These are phyloP conservation scores for Carallia brachiata DNA, from an alignment of 345 rosid species.

Conservation along the genomic window DNA sequence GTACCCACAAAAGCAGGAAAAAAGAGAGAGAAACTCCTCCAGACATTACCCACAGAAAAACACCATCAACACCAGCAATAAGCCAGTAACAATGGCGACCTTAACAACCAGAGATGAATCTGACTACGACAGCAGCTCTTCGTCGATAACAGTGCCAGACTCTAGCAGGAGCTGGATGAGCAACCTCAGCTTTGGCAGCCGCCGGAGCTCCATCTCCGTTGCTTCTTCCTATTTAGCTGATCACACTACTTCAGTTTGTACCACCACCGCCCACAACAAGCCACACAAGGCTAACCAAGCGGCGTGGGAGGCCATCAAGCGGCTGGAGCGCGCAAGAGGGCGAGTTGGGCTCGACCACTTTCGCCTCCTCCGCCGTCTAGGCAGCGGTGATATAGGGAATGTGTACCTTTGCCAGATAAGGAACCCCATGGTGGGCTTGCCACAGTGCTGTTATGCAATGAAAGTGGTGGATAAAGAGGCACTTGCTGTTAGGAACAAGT, in stretches of 20 bases:
- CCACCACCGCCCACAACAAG: conserved; percentile 36
- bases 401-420: conserved; percentile 92
- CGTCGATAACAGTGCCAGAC: conserved; percentile 57
- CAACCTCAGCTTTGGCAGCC: conserved; percentile 78
- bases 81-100: conserved; percentile 41
- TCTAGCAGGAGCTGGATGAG: conserved; percentile 88
- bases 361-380: conserved; percentile 69
- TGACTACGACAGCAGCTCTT: conserved; percentile 60
- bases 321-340: conserved; percentile 49
- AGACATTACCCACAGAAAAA: not conserved
- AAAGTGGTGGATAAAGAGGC: conserved; percentile 94
- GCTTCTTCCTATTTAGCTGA: conserved; percentile 33
- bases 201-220: conserved; percentile 64
- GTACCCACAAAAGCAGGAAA: conserved; percentile 2
- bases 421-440: conserved; percentile 52
- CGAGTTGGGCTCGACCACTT: conserved; percentile 83
- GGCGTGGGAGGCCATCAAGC: conserved; percentile 81
- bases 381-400: conserved; percentile 89
- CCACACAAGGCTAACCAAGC: conserved; percentile 97
- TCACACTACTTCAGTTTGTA: conserved; percentile 21
- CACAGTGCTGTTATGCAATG: conserved; percentile 72
- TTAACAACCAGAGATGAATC: conserved; percentile 47
- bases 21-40: not conserved
- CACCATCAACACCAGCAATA: not conserved
- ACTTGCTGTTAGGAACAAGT: conserved; percentile 75